Evolutionary conservation across 495 filamentous ascomycete genomes (phyloP), one percentile per base, ranked within the genome.

Genomic region (Amphirosellinia nigrospora): DNA sequence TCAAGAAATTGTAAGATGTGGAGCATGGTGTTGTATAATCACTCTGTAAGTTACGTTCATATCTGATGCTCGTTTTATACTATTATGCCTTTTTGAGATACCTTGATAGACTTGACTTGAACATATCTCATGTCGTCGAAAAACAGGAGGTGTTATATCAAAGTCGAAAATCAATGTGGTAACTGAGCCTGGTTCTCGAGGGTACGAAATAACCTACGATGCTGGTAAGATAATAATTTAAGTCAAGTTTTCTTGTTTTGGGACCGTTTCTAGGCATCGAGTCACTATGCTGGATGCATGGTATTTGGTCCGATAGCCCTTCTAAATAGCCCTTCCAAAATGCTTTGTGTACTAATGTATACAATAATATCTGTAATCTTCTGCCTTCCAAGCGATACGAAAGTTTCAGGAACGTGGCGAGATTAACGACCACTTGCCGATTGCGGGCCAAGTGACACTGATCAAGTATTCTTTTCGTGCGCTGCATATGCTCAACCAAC

Each of bases 401-500:
- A 15, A 45, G 43, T 45, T 19, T 16, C 39, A 43, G 5, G 15
- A 43, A 1, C 43, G 4, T 19, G 16, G n/a, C 7, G 16, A n/a
- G 15, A 7, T 45, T 7, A 5, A 0, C 1, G 43, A 45, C n/a
- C 16, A 45, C 43, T n/a, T 45, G 43, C 43, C 1, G 19, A n/a
- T 45, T 45, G 16, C 15, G 6, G 1, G n/a, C n/a, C 16, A 6
- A 45, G 43, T 1, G 15, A 16, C 39, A 16, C 11, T 15, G 11
- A 76, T 15, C 39, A 13, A 1, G 39, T 41, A 15, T 41, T 41
- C 39, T 41, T 41, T 41, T 13, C 39, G 5, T 5, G 11, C 16
- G 11, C n/a, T n/a, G n/a, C n/a, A n/a, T n/a, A n/a, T 82, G 70
- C 0, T 64, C 30, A 7, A 79, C 70, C 8, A 78, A 76, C 4